phyloP scores from a whole-genome alignment of 169 alveolate species.

The Blepharisma undulans region DNA sequence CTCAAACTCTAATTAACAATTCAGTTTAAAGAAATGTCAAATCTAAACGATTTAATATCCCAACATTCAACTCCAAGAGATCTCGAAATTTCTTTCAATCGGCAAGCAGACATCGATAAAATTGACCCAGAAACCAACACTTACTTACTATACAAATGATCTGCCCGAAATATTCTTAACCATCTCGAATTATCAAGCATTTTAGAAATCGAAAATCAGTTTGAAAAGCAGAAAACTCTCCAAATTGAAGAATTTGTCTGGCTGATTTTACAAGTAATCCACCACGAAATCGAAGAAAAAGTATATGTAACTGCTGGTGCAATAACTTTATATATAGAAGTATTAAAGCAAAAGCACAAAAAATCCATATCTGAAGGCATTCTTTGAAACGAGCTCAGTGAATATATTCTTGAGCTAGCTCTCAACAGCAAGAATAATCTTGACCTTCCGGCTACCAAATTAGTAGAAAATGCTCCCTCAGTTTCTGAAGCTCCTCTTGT shows the following conservation, averaged over 20 bases:
- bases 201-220: background rate
- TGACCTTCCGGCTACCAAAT: background rate
- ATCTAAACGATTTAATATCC: background rate
- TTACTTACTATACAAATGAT: background rate
- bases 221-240: background rate
- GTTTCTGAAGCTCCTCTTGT: background rate
- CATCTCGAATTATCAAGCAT: background rate
- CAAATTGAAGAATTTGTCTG: background rate
- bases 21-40: background rate
- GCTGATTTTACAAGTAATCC: background rate
- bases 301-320: slow-evolving; percentile 1
- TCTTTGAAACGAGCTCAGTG: background rate
- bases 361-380: background rate
- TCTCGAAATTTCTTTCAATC: background rate
- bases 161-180: background rate
- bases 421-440: background rate
- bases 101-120: background rate
- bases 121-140: background rate
- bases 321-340: background rate
- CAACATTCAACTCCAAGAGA: background rate
- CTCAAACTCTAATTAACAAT: background rate
- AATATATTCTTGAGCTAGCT: background rate
- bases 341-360: background rate
- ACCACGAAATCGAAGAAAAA: background rate
- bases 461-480: background rate